Percentiles rank a stretch among this genome's conserved stretches.
phyloP scores from a whole-genome alignment of 805 yeast species.

The Wickerhamomyces pijperi region DNA sequence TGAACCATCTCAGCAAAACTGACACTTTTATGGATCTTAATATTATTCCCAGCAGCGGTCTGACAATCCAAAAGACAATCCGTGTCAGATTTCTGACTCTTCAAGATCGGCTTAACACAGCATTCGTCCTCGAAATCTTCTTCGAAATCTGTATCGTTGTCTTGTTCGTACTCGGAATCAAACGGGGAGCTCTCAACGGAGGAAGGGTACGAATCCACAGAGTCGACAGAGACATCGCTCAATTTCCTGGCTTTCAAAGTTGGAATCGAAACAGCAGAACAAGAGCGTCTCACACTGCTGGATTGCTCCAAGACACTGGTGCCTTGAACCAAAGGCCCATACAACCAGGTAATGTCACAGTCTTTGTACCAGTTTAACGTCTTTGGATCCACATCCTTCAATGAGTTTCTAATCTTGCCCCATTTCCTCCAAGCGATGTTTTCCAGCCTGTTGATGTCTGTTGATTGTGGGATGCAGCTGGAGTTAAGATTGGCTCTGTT shows the following conservation, averaged over 20 bases:
- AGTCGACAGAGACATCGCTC: conserved; percentile 4
- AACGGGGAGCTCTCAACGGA: conserved; percentile 7
- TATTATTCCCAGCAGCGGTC: conserved; percentile 1
- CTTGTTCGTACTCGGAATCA: neutral
- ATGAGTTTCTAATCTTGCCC: conserved; percentile 65
- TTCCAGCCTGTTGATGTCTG: conserved; percentile 41
- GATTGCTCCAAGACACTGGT: neutral
- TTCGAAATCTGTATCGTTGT: conserved; percentile 7
- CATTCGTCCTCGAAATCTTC: conserved; percentile 3
- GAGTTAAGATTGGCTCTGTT: conserved; percentile 14
- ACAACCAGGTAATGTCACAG: conserved; percentile 88
- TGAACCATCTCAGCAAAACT: conserved; percentile 19
- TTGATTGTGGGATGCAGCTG: conserved; percentile 23
- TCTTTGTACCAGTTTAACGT: conserved; percentile 91
- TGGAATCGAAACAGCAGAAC: neutral
- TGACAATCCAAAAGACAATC: conserved; percentile 4
- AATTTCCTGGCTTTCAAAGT: neutral
- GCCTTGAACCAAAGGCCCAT: conserved; percentile 56
- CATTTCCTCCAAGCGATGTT: conserved; percentile 93
- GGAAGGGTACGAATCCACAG: conserved; percentile 4
- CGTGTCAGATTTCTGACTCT: conserved; percentile 6
- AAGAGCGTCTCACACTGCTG: too few relatives aligned
- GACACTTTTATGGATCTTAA: conserved; percentile 10
- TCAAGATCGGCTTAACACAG: conserved; percentile 14
- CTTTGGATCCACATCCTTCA: conserved; percentile 62